phyloP scores from a whole-genome alignment of 2,329 filamentous ascomycete species.

The Diaporthe ampelina region DNA sequence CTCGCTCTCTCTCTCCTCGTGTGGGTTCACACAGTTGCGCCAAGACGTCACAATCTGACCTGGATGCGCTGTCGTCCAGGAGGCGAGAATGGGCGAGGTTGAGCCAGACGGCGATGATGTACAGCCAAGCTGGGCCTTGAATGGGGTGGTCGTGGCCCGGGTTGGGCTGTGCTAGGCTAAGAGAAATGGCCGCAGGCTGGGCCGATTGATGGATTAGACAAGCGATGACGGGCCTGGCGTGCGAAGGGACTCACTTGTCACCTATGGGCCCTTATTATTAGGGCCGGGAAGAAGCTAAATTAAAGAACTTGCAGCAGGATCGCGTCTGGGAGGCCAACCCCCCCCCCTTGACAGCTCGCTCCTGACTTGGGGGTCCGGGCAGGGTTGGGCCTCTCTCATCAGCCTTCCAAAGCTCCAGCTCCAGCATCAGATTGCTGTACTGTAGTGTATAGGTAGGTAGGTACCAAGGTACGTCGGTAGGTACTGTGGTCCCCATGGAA shows the following conservation, averaged over 20 bases:
- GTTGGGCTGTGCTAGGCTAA: slow-evolving; percentile 16
- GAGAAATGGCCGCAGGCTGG: background rate
- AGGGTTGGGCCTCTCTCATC: background rate
- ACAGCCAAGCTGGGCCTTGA: slow-evolving; percentile 24
- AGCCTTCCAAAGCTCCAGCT: background rate
- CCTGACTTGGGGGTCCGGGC: background rate
- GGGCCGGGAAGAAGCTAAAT: background rate
- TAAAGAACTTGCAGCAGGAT: slow-evolving; percentile 22
- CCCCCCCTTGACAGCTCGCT: slow-evolving; percentile 15
- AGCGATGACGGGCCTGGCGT: slow-evolving; percentile 24
- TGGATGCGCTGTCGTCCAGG: slow-evolving; percentile 2
- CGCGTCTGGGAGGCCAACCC: slow-evolving; percentile 26
- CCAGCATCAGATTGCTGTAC: background rate
- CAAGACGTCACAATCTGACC: slow-evolving; percentile 29
- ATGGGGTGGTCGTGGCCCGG: background rate
- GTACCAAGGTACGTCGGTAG: background rate
- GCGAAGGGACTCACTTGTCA: slow-evolving; percentile 1
- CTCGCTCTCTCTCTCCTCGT: slow-evolving; percentile 30
- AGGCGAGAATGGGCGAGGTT: slow-evolving; percentile 10
- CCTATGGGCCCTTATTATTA: background rate
- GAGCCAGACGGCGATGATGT: slow-evolving; percentile 9
- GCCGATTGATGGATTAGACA: slow-evolving; percentile 30
- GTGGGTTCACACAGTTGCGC: slow-evolving; percentile 23
- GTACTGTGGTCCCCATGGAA: no score
- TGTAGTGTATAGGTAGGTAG: no score